Evolutionary conservation across 805 yeast species (phyloP).

Genomic region (Vanderwaltozyma polyspora): DNA sequence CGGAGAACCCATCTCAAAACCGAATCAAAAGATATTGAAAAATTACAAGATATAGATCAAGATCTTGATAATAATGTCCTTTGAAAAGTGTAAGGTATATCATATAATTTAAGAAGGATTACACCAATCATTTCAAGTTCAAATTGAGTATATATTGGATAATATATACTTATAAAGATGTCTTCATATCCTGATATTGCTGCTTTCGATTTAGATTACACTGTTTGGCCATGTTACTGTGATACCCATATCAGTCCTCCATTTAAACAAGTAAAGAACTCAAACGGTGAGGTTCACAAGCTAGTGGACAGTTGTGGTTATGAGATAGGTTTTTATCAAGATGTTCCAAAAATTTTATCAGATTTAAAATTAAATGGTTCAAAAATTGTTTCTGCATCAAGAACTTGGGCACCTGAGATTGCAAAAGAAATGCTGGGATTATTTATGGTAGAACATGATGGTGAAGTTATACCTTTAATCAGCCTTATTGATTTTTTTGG

Average conservation of each 20-base stretch:
- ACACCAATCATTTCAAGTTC: no score
- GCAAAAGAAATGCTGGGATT: conserved; percentile 52
- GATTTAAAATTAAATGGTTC: conserved; percentile 40
- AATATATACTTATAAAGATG: no score
- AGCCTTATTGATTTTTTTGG: conserved; percentile 45
- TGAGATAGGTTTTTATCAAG: conserved; percentile 47
- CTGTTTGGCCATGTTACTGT: conserved; percentile 30
- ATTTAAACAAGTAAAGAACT: conserved; percentile 17
- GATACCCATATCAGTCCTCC: conserved; percentile 29
- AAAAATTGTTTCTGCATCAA: conserved; percentile 56
- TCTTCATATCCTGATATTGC: conserved; percentile 25
- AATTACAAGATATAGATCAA: no score
- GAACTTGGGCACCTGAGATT: conserved; percentile 71
- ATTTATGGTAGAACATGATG: conserved; percentile 39
- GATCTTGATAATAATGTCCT: no score
- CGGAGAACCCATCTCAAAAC: no score
- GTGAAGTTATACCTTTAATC: conserved; percentile 16
- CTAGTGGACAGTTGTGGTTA: conserved; percentile 35
- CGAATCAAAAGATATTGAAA: no score
- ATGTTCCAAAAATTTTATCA: conserved; percentile 52
- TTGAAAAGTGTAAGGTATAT: no score
- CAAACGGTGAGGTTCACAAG: conserved; percentile 22
- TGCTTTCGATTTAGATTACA: conserved; percentile 28
- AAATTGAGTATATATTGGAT: no score
- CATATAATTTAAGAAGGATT: no score